Evolutionary conservation across 129 eudicot genomes (phyloP), one percentile per base, ranked within the genome.

Genomic region (Pseudognaphalium luteoalbum): DNA sequence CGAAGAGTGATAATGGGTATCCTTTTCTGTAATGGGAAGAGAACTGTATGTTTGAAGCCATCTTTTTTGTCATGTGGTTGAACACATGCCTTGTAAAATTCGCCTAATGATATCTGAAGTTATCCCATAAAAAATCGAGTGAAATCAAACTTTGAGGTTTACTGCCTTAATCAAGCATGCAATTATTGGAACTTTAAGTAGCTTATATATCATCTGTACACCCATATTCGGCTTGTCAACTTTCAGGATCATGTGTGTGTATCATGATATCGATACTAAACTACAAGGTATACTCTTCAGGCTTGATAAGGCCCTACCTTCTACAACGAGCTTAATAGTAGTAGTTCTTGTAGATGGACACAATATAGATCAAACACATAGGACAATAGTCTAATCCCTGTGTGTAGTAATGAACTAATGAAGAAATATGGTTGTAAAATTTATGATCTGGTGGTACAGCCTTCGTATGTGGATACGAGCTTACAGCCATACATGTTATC

Each of bases 1-100:
- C 56, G 41, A 77, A 22, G 57, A 7, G 47, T 66, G 65, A 28
- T 69, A 57, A 67, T 39, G 69, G 41, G 9, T 63, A 64, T 76
- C 32, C 32, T 21, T 3, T 57, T 41, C 60, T 70, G 17, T 52
- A 51, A 19, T n/a, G 44, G 52, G 19, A 22, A 76, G 76, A 70
- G 21, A 28, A 28, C 39, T 15, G 66, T 17, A 35, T 5, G 20
- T 67, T 29, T 34, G 3, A 66, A 51, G 54, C 2, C 56, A 22
- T 56, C 28, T 62, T 42, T 63, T n/a, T 51, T 66, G 42, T 76
- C 35, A 56, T 25, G 56, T 67, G 30, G 66, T 28, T 67, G 4
- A 56, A 8, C 17, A 21, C 33, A 4, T 65, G n/a, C 20, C 1
- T 35, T 6, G 7, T 37, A 37, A 30, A 30, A 16, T 44, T 63